Base-by-base conservation (phyloP, 192 early-diverging fungal genomes). In the Rhizoclosmatium globosum region DNA sequence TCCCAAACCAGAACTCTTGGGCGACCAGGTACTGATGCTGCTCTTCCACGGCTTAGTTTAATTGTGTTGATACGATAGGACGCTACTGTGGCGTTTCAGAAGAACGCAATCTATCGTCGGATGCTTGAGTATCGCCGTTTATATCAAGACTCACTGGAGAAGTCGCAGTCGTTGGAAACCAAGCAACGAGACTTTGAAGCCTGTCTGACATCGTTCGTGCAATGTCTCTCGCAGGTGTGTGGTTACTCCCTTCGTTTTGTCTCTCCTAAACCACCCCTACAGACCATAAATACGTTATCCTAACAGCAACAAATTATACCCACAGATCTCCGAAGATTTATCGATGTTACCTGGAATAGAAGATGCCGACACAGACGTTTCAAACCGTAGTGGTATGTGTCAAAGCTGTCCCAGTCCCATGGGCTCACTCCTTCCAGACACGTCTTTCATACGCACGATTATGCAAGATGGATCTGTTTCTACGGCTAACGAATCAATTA, bases 111-210 rank as follows among this genome's bases (percentile, higher is more conserved):
- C 17, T 85, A 81, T 70, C 64, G 81, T 4, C 84, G 84, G 44
- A 86, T 89, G 86, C 80, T 87, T 38, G 81, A 86, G 50, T 89
- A 89, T 74, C 85, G 85, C 59, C 76, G 84, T 3, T 3, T 68
- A 43, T 64, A 62, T 45, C 53, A 48, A 45, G 43, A 71, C 17
- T 74, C 78, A 2, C 23, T 17, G 41, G 77, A 77, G n/a, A 47
- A 58, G 3, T 64, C 71, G 39, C 59, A 11, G 1, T 4, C 70
- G 11, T 67, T 84, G 56, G 80, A 82, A 44, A 46, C 59, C 19
- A 60, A 64, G 48, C 68, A 76, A 45, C 38, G n/a, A 1, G 17
- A 56, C 17, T 79, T 66, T 45, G 79, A 80, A 6, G 42, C 21
- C 3, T 73, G 56, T 39, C 21, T 82, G 41, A 47, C 21, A 4